These are phyloP conservation scores for Collybia mongolica DNA, from an alignment of 768 basidiomycete genomes.

Conservation along the genomic window DNA sequence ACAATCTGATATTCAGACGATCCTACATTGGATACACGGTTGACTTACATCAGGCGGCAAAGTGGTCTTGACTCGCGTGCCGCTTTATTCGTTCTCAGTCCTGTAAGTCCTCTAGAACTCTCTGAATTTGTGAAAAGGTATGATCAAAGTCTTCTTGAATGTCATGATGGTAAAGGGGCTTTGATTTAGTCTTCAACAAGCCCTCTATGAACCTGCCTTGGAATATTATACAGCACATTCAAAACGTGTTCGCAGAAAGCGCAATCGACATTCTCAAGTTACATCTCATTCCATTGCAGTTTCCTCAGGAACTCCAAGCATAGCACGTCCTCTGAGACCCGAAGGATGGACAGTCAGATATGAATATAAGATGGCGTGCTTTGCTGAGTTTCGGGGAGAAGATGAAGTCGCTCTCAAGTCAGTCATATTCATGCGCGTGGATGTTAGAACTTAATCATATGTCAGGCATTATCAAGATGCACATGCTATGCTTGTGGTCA, in stretches of 20 bases:
- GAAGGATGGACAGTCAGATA: conserved; percentile 97
- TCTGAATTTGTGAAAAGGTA: conserved; percentile 87
- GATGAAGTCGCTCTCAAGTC: conserved; percentile 91
- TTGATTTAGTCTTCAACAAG: conserved; percentile 72
- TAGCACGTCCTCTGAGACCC: conserved; percentile 64
- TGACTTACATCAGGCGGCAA: conserved; percentile 86
- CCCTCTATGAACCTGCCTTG: conserved; percentile 82
- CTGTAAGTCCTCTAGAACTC: conserved; percentile 83
- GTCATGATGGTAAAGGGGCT: not conserved
- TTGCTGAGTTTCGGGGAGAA: conserved; percentile 93
- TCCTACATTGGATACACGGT: conserved; percentile 73
- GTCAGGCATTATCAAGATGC: conserved; percentile 92
- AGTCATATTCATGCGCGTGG: conserved; percentile 23
- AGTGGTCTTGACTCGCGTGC: conserved; percentile 90
- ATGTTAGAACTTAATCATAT: conserved; percentile 9
- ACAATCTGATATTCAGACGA: conserved; percentile 56
- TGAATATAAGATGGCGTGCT: conserved; percentile 96
- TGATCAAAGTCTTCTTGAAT: conserved; percentile 1
- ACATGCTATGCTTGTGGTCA: conserved; percentile 76
- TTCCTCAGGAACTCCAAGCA: conserved; percentile 39
- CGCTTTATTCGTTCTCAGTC: conserved; percentile 91
- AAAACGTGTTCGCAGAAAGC: conserved; percentile 88
- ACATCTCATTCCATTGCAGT: conserved; percentile 50
- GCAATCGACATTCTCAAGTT: conserved; percentile 73
- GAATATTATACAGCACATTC: conserved; percentile 95